Percentiles rank a stretch among this genome's conserved stretches.
Evolutionary conservation across 768 basidiomycete genomes (phyloP).

Genomic region (Ephemerocybe angulata): DNA sequence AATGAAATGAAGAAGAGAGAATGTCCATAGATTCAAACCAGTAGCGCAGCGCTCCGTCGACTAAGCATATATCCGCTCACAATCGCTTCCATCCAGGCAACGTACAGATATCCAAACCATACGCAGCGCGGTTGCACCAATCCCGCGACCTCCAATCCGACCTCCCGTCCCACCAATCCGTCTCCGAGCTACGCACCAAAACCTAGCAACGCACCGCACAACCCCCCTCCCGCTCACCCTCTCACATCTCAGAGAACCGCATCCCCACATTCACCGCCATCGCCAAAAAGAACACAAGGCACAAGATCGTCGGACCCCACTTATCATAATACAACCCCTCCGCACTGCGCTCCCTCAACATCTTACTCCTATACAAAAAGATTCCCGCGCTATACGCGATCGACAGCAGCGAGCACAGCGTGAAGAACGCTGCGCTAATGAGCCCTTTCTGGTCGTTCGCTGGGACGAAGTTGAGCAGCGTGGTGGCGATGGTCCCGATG

Average conservation of each 20-base stretch:
- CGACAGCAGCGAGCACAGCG: conserved; percentile 80
- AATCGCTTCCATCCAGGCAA: no score
- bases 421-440: conserved; percentile 86
- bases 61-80: no score
- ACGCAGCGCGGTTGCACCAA: neutral
- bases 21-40: no score
- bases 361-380: conserved; percentile 71
- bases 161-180: neutral
- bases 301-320: conserved; percentile 78
- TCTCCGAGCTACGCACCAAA: neutral
- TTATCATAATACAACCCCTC: conserved; percentile 87
- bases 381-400: conserved; percentile 84
- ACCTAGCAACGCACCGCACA: neutral
- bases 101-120: no score
- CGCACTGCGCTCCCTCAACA: conserved; percentile 66
- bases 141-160: neutral
- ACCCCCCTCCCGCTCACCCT: neutral
- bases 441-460: conserved; percentile 72
- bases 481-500: conserved; percentile 86
- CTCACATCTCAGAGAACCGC: conserved; percentile 54
- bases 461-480: conserved; percentile 81
- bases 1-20: no score
- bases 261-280: conserved; percentile 73
- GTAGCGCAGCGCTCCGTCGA: no score
- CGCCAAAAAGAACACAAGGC: conserved; percentile 63